Base-by-base conservation (phyloP, 2,329 filamentous ascomycete species). In the Fusarium mangiferae region DNA sequence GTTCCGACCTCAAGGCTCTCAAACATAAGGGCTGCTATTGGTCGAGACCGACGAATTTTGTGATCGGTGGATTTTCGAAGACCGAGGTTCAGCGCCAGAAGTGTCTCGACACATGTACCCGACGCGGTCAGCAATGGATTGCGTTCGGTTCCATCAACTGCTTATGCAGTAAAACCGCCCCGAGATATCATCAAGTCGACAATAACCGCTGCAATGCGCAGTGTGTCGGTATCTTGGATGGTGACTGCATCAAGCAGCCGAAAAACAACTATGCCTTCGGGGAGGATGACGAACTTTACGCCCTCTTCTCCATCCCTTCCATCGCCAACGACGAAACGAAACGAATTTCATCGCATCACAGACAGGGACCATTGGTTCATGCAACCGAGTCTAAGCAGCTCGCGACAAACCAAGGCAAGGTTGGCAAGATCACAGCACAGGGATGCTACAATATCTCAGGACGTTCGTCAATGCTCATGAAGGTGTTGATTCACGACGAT, bases 1-100 rank as follows among this genome's bases (percentile, higher is more conserved):
- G 20, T 30, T 15, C 12, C 17, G 20, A 28, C 5, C 30, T 56
- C 7, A 26, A 7, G 2, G 1, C 17, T 45, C 13, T 38, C 7
- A 52, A 15, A 4, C 45, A 35, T 3, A 45, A 46, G 3, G 67
- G 67, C 24, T 70, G 67, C 18, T 70, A 54, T 35, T 18, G 38
- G 3, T 36, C 33, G 1, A 22, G 14, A 14, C 38, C 46, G 22
- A 12, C 12, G 18, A 45, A 36, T 15, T 60, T 35, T 24, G 11
- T 30, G 15, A 1, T 39, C 5, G 65, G 26, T 20, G 65, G 65
- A 28, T 26, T 22, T 22, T 49, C 45, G 20, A 20, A 17, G 8
- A 49, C 33, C 5, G 18, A 45, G 6, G 22, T 14, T 18, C 3
- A 60, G 17, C 52, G 52, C 6, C 38, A 36, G 39, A 38, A 9